phyloP scores from a whole-genome alignment of 139 green algal genomes.

The Coccomyxa sp. region DNA sequence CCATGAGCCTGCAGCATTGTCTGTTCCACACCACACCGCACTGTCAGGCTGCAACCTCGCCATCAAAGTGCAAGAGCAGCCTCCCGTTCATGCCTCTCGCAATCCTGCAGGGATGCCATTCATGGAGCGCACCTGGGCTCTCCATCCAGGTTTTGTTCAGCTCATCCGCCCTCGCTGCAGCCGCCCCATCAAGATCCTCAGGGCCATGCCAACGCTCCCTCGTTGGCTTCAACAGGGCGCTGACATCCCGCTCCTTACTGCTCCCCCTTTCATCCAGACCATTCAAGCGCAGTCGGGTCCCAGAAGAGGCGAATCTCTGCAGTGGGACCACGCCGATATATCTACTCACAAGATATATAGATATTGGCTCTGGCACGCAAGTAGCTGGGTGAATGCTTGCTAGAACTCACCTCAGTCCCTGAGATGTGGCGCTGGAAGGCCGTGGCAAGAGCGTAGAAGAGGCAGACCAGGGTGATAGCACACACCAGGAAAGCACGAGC shows the following conservation, averaged over 20 bases:
- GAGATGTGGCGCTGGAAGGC: not conserved
- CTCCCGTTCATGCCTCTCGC: too few relatives aligned
- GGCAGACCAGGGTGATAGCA: not conserved
- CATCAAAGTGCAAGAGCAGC: too few relatives aligned
- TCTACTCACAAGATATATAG: too few relatives aligned
- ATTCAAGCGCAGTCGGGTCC: too few relatives aligned
- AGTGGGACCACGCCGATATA: too few relatives aligned
- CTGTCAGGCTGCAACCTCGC: too few relatives aligned
- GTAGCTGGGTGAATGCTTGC: too few relatives aligned
- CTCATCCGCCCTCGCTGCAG: not conserved
- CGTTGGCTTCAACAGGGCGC: not conserved
- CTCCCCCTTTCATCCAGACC: too few relatives aligned
- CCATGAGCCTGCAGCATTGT: slow-evolving; percentile 7
- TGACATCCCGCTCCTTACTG: not conserved
- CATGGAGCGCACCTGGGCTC: not conserved
- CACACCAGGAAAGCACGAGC: not conserved
- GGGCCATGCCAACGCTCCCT: not conserved
- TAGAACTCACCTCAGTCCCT: not conserved
- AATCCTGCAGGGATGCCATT: too few relatives aligned
- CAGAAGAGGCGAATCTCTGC: too few relatives aligned
- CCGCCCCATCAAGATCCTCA: not conserved
- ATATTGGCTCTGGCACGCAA: too few relatives aligned
- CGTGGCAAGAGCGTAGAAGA: not conserved
- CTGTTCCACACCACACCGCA: not conserved
- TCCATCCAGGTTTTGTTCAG: not conserved